phyloP scores from a whole-genome alignment of 768 basidiomycete genomes.

The Leucocoprinus birnbaumii region DNA sequence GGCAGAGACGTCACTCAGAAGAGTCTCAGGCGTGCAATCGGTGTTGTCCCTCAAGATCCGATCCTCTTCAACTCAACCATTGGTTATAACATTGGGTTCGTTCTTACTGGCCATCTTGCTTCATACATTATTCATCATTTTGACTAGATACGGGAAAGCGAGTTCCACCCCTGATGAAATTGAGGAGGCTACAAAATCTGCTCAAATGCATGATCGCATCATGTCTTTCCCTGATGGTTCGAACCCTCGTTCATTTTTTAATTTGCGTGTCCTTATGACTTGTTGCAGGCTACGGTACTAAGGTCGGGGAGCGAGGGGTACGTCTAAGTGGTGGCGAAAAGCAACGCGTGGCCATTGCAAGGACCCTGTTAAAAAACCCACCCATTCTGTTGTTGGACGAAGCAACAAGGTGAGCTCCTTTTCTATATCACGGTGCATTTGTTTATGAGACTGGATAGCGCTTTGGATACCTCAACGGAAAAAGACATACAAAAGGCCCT shows the following conservation, averaged over 20 bases:
- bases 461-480: slow-evolving; percentile 88
- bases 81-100: slow-evolving; percentile 69
- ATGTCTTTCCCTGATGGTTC: slow-evolving; percentile 74
- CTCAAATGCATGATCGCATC: slow-evolving; percentile 87
- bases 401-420: slow-evolving; percentile 56
- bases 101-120: slow-evolving; percentile 3
- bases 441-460: slow-evolving; percentile 35
- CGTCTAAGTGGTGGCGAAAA: slow-evolving; percentile 87
- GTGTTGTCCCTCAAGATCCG: slow-evolving; percentile 87
- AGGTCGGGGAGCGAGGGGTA: slow-evolving; percentile 88
- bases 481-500: slow-evolving; percentile 87
- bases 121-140: slow-evolving; percentile 5
- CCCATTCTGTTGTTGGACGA: slow-evolving; percentile 78
- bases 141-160: slow-evolving; percentile 80
- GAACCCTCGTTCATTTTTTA: neutral
- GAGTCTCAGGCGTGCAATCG: slow-evolving; percentile 77
- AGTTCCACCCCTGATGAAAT: slow-evolving; percentile 71
- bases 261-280: slow-evolving; percentile 4
- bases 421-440: neutral
- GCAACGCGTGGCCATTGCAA: slow-evolving; percentile 84
- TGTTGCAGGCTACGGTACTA: slow-evolving; percentile 65
- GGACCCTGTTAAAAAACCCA: slow-evolving; percentile 85
- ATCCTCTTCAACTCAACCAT: slow-evolving; percentile 73
- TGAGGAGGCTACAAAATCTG: slow-evolving; percentile 73
- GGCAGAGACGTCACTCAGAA: slow-evolving; percentile 76